Conservation (phyloP, 2,329 filamentous ascomycete species). For the Pyrenophora seminiperda region DNA sequence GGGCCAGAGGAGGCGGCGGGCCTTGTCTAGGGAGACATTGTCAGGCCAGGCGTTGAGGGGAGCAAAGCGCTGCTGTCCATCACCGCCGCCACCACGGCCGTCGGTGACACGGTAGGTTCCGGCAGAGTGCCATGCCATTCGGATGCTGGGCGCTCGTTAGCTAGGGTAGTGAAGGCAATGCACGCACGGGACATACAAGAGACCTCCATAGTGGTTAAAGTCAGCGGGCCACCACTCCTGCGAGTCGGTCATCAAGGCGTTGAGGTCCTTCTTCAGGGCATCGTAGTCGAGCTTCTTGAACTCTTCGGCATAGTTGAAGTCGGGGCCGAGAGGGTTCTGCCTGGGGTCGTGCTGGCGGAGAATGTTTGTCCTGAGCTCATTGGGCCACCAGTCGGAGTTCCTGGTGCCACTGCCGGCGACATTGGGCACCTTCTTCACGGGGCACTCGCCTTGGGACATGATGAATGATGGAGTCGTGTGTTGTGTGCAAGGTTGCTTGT, state of each 20-base stretch:
- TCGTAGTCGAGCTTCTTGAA: conserved; percentile 75
- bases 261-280: conserved; percentile 74
- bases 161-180: neutral
- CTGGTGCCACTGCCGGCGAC: conserved; percentile 66
- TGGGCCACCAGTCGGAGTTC: conserved; percentile 77
- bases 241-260: conserved; percentile 75
- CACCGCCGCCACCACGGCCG: conserved; percentile 74
- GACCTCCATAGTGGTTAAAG: conserved; percentile 79
- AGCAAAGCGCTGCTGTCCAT: conserved; percentile 78
- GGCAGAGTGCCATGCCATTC: conserved; percentile 81
- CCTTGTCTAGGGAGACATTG: conserved; percentile 79
- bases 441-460: conserved; percentile 45
- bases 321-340: conserved; percentile 66
- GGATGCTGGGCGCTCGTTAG: conserved; percentile 53
- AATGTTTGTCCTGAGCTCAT: conserved; percentile 69
- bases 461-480: conserved; percentile 27
- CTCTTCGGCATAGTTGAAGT: conserved; percentile 74
- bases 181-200: conserved; percentile 56
- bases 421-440: conserved; percentile 41
- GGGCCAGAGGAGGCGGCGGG: conserved; percentile 76
- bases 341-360: conserved; percentile 71
- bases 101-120: conserved; percentile 78
- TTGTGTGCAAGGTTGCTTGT: conserved; percentile 9
- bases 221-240: conserved; percentile 84
- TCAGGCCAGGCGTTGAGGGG: conserved; percentile 84